Conservation (phyloP, 176 grass and related monocot genomes). For the Typha latifolia region DNA sequence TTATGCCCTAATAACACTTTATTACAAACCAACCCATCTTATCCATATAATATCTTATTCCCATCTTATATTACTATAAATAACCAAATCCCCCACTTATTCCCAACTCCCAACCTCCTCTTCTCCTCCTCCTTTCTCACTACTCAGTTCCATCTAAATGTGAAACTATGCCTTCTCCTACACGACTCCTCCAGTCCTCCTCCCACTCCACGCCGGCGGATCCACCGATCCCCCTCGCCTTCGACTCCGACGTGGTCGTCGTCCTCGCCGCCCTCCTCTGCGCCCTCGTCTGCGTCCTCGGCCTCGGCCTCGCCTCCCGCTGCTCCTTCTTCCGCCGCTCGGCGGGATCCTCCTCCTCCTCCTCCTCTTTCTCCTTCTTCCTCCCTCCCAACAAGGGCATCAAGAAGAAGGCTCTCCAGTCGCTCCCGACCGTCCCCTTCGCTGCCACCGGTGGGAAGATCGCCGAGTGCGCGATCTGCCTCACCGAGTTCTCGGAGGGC, state of each 20-base stretch:
- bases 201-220: constrained; percentile 15
- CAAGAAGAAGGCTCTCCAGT: constrained; percentile 54
- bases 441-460: constrained; percentile 13
- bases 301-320: constrained; percentile 40
- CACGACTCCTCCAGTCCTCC: not conserved
- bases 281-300: constrained; percentile 56
- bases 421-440: constrained; percentile 51
- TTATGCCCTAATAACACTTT: no score
- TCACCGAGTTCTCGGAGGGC: constrained; percentile 50
- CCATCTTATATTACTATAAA: no score
- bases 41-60: no score
- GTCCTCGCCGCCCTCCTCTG: constrained; percentile 59
- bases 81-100: no score
- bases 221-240: constrained; percentile 19
- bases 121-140: no score
- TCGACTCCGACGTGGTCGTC: constrained; percentile 44
- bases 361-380: not conserved
- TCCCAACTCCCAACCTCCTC: no score
- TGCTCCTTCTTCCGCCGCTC: constrained; percentile 35
- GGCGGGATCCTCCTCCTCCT: not conserved
- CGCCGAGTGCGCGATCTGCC: constrained; percentile 49
- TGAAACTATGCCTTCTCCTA: not conserved
- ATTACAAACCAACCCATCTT: no score
- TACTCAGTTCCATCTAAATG: not conserved
- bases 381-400: constrained; percentile 31